A percentile compares a stretch with the other conserved stretches of the same genome.
phyloP scores from a whole-genome alignment of 345 rosid genomes.

The Linum trigynum region DNA sequence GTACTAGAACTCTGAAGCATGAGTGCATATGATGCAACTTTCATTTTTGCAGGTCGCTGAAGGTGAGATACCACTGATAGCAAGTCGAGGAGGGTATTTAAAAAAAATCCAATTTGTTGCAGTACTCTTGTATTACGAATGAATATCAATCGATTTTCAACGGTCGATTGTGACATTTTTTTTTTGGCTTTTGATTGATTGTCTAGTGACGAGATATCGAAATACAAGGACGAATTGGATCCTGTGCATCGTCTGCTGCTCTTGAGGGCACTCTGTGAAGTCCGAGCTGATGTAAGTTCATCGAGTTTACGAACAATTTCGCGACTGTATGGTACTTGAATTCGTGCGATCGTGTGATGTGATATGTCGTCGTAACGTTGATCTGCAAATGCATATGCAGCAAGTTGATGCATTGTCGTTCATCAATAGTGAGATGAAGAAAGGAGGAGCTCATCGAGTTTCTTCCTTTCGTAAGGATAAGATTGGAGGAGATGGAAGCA shows the following conservation, averaged over 20 bases:
- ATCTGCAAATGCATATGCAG: conserved; percentile 22
- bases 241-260: conserved; percentile 48
- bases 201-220: conserved; percentile 53
- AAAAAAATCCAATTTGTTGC: background rate
- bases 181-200: conserved; percentile 6
- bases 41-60: conserved; percentile 53
- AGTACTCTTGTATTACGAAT: background rate
- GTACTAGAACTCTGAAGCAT: background rate
- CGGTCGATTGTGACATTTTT: background rate
- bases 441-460: conserved; percentile 24
- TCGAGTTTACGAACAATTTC: conserved; percentile 4
- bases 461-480: conserved; percentile 54
- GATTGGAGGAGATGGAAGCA: conserved; percentile 54
- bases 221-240: conserved; percentile 46
- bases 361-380: background rate
- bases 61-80: conserved; percentile 56
- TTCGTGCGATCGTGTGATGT: background rate
- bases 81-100: conserved; percentile 44
- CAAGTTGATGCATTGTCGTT: conserved; percentile 57
- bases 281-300: conserved; percentile 55
- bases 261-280: conserved; percentile 79
- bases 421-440: conserved; percentile 44
- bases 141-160: background rate
- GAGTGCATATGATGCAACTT: background rate
- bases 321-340: background rate